Evolutionary conservation across 2,329 filamentous ascomycete genomes (phyloP).

Genomic region (Arthrinium puccinioides): DNA sequence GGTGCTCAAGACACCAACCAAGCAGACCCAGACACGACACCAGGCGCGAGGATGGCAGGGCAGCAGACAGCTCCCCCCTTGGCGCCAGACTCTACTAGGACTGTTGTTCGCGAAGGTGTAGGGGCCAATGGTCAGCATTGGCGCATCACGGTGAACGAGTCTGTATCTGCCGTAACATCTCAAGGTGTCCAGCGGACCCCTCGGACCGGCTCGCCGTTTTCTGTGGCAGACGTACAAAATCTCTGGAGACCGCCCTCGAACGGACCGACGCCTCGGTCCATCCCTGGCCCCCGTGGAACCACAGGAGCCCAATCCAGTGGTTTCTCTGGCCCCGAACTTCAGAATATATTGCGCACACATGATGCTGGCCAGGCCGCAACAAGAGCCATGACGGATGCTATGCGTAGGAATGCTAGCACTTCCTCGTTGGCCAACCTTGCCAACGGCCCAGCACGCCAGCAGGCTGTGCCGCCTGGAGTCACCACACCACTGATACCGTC

Average conservation of each 20-base stretch:
- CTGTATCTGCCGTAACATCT: slow-evolving; percentile 17
- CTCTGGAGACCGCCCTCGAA: slow-evolving; percentile 5
- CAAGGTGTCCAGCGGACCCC: slow-evolving; percentile 9
- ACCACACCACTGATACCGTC: slow-evolving; percentile 34
- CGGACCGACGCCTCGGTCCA: slow-evolving; percentile 13
- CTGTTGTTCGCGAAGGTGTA: slow-evolving; percentile 39
- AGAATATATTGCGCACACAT: slow-evolving; percentile 36
- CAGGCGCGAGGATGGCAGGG: no score
- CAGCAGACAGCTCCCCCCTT: slow-evolving; percentile 22
- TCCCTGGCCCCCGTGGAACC: no score
- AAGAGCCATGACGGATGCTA: slow-evolving; percentile 35
- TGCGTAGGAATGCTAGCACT: slow-evolving; percentile 43
- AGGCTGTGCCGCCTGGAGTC: slow-evolving; percentile 32
- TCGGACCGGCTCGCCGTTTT: slow-evolving; percentile 14
- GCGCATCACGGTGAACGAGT: slow-evolving; percentile 43
- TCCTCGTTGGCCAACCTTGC: slow-evolving; percentile 32
- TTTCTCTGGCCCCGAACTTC: slow-evolving; percentile 35
- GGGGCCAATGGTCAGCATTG: slow-evolving; percentile 44
- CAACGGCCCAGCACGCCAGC: slow-evolving; percentile 20
- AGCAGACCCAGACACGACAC: no score
- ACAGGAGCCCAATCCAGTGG: slow-evolving; percentile 17
- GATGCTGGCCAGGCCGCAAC: slow-evolving; percentile 36
- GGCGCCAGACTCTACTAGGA: slow-evolving; percentile 29
- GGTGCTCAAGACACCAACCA: slow-evolving; percentile 26
- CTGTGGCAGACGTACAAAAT: slow-evolving; percentile 10